phyloP scores from a whole-genome alignment of 352 stramenopile species.

The Globisporangium paroecandrum region DNA sequence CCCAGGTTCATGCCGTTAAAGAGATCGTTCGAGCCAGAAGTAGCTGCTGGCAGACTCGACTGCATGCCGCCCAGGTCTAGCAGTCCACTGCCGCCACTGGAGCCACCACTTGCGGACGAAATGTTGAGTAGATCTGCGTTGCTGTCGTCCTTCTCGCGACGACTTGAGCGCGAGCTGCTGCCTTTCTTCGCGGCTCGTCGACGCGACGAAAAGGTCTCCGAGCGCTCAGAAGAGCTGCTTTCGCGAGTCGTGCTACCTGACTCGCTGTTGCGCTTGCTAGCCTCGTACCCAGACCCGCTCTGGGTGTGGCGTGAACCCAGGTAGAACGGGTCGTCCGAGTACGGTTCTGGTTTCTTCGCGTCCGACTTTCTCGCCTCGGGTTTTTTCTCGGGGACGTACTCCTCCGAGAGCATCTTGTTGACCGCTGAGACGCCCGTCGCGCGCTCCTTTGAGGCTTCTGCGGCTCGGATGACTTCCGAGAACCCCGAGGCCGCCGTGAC shows the following conservation, averaged over 20 bases:
- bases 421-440: constrained; percentile 59
- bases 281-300: constrained; percentile 34
- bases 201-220: constrained; percentile 66
- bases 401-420: constrained; percentile 78
- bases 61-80: constrained; percentile 46
- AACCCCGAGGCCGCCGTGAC: constrained; percentile 65
- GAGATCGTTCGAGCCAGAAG: constrained; percentile 34
- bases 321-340: constrained; percentile 79
- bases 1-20: constrained; percentile 68
- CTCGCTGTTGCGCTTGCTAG: constrained; percentile 12
- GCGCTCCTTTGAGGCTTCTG: constrained; percentile 61
- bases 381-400: constrained; percentile 64
- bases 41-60: constrained; percentile 37
- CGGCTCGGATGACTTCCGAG: constrained; percentile 59
- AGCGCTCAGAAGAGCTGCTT: constrained; percentile 39
- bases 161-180: constrained; percentile 36
- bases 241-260: constrained; percentile 11
- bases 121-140: constrained; percentile 65
- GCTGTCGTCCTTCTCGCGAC: constrained; percentile 54
- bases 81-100: constrained; percentile 31
- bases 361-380: constrained; percentile 19
- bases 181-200: constrained; percentile 66
- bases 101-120: constrained; percentile 15
- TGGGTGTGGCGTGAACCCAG: constrained; percentile 53
- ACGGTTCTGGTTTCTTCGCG: constrained; percentile 49